Percentiles rank a stretch among this genome's conserved stretches.
Conservation (phyloP, 106 monocot genomes). For the Narthecium ossifragum region DNA sequence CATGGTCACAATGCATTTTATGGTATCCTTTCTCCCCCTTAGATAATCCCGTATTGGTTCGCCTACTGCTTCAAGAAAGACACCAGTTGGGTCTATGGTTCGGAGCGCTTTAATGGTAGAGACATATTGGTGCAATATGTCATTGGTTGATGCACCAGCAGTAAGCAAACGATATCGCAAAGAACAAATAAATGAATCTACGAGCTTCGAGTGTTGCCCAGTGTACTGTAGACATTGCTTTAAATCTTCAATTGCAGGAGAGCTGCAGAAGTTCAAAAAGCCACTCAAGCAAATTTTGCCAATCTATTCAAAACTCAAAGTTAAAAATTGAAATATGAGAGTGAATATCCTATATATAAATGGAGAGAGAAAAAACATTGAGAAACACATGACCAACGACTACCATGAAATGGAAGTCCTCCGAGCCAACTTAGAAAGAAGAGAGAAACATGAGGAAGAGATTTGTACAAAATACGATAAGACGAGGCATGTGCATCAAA, state of each 20-base stretch:
- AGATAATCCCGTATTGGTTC: constrained; percentile 94
- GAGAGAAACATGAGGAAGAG: too few relatives aligned
- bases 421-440: too few relatives aligned
- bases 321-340: too few relatives aligned
- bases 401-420: too few relatives aligned
- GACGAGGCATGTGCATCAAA: too few relatives aligned
- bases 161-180: constrained; percentile 84
- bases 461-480: too few relatives aligned
- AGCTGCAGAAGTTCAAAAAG: constrained; percentile 43
- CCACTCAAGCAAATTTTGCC: too few relatives aligned
- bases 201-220: constrained; percentile 96
- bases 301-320: too few relatives aligned
- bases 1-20: constrained; percentile 99
- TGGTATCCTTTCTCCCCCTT: constrained; percentile 92
- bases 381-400: too few relatives aligned
- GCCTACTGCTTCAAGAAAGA: constrained; percentile 96
- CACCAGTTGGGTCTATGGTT: constrained; percentile 89
- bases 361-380: too few relatives aligned
- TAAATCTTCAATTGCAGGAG: constrained; percentile 94
- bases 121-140: constrained; percentile 98
- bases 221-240: constrained; percentile 89
- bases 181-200: constrained; percentile 93
- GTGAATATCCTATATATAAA: too few relatives aligned
- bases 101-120: constrained; percentile 94
- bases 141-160: constrained; percentile 98